Evolutionary conservation across 2,329 filamentous ascomycete genomes (phyloP), one percentile per base, ranked within the genome.

Genomic region (Epichloe aotearoae): DNA sequence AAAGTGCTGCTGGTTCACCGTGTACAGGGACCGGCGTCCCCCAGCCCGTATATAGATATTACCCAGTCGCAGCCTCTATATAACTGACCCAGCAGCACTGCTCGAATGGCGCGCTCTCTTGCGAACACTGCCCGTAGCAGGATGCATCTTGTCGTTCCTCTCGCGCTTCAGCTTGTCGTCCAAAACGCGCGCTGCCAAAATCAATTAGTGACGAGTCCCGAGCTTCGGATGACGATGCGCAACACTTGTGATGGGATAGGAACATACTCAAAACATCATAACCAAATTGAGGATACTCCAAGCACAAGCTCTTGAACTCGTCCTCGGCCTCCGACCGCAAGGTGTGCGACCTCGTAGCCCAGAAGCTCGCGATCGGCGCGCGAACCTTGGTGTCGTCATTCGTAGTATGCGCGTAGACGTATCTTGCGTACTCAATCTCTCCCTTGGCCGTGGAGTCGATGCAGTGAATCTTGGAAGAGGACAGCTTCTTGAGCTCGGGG

Each of bases 381-480:
- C 89, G 82, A 59, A 95, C 88, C 3, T 79, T 79, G 12, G 69
- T 71, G 66, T 95, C 88, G 54, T 85, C 80, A 46, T 74, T 68
- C 50, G 70, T 67, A 11, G 86, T 93, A 68, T 88, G 80, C 54
- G 80, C 80, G 72, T 95, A 95, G 34, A 95, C 86, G 70, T 89
- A 96, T 64, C 88, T 82, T 8, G 90, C 90, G 67, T 95, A 96
- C 26, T 83, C 81, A 62, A 96, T 90, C 73, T 96, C 90, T 66
- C 88, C 90, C 69, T 84, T 84, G 37, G 88, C 88, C 0, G 86
- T 94, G 43, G 84, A 88, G 62, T 89, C 84, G 61, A 95, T 86
- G 65, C 87, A 87, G 73, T 95, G 88, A 61, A 96, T 95, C 74
- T 96, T 96, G 64, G 80, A 82, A 64, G 86, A 86, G 2, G 89